phyloP scores from a whole-genome alignment of 129 eudicot species.

The carrot (Daucus carota) region DH1_v3.0 NC_030386.2:39633501-39634000 shows the following conservation, averaged over 20 bases:
- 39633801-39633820: neutral
- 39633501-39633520: too few species aligned
- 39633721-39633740: constrained; percentile 37
- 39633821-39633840: neutral
- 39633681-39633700: constrained; percentile 99
- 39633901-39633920: neutral
- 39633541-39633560: neutral
- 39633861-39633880: neutral
- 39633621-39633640: neutral
- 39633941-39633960: neutral
- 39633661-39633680: constrained; percentile 89
- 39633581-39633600: neutral
- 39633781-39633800: neutral
- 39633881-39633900: neutral
- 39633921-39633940: neutral
- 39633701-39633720: constrained; percentile 96
- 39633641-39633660: constrained; percentile 43
- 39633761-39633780: neutral
- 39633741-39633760: neutral
- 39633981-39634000: neutral
- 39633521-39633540: neutral
- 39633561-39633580: neutral
- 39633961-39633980: neutral
- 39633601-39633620: neutral
- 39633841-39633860: neutral